phyloP scores from a whole-genome alignment of 331 rosid species.

The Cydonia oblonga region DNA sequence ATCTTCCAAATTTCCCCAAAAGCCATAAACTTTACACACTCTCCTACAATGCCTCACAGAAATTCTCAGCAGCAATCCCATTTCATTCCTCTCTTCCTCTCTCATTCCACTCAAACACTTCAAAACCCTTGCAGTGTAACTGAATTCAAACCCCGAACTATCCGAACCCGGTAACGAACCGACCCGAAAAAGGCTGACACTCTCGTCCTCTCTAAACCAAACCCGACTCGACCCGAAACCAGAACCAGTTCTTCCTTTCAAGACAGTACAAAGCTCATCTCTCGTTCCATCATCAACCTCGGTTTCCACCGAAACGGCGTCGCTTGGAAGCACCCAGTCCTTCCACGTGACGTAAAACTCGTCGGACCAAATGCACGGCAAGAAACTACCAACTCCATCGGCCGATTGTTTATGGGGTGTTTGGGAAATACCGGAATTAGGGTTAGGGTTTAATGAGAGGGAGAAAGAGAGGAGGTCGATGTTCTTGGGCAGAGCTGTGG shows the following conservation, averaged over 20 bases:
- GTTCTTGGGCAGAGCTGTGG: constrained; percentile 79
- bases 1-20: constrained; percentile 64
- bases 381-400: not conserved
- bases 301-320: constrained; percentile 29
- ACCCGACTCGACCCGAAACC: not conserved
- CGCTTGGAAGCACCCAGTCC: constrained; percentile 49
- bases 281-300: not conserved
- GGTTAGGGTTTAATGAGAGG: constrained; percentile 3
- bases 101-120: constrained; percentile 58
- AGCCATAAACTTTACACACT: constrained; percentile 49
- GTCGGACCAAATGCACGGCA: constrained; percentile 51
- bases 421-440: constrained; percentile 4
- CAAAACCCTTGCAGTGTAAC: constrained; percentile 44
- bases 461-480: constrained; percentile 73
- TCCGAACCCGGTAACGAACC: constrained; percentile 19
- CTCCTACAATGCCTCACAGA: constrained; percentile 31
- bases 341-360: constrained; percentile 60
- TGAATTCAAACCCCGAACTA: constrained; percentile 25
- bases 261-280: not conserved
- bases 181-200: constrained; percentile 41
- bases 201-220: constrained; percentile 18
- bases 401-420: constrained; percentile 12
- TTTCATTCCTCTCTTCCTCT: constrained; percentile 46
- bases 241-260: constrained; percentile 16
- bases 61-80: constrained; percentile 49